Evolutionary conservation across 768 basidiomycete species (phyloP).

Genomic region (Amanita muscaria): DNA sequence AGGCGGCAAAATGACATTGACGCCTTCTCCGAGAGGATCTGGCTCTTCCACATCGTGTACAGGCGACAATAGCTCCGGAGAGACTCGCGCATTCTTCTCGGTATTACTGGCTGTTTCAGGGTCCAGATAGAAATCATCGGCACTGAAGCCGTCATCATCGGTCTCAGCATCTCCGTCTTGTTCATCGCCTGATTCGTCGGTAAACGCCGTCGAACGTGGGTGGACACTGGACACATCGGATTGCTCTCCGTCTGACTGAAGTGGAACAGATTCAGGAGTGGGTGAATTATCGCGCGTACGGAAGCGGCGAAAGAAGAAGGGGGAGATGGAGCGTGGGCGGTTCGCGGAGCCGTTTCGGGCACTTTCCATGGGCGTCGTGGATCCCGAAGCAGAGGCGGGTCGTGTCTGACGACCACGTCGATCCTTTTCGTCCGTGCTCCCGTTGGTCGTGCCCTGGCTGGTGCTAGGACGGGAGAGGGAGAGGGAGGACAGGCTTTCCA

Average conservation of each 20-base stretch:
- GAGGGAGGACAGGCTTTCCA: conserved; percentile 59
- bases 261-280: conserved; percentile 45
- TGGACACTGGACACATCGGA: conserved; percentile 47
- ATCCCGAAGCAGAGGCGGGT: conserved; percentile 42
- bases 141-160: conserved; percentile 33
- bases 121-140: conserved; percentile 50
- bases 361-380: conserved; percentile 24
- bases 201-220: conserved; percentile 53
- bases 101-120: conserved; percentile 83
- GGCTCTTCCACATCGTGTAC: conserved; percentile 52
- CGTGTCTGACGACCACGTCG: conserved; percentile 42
- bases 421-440: conserved; percentile 36
- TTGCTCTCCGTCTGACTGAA: conserved; percentile 57
- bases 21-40: conserved; percentile 87
- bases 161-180: conserved; percentile 28
- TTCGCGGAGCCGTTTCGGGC: conserved; percentile 36
- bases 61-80: conserved; percentile 21
- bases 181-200: conserved; percentile 62
- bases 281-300: conserved; percentile 52
- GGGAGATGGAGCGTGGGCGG: conserved; percentile 61
- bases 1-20: conserved; percentile 78
- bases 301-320: conserved; percentile 67
- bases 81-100: conserved; percentile 62
- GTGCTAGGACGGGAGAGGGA: conserved; percentile 50
- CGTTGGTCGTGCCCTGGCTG: conserved; percentile 23